Conservation (phyloP, 2,329 filamentous ascomycete species). For the Chlorencoelia australis region DNA sequence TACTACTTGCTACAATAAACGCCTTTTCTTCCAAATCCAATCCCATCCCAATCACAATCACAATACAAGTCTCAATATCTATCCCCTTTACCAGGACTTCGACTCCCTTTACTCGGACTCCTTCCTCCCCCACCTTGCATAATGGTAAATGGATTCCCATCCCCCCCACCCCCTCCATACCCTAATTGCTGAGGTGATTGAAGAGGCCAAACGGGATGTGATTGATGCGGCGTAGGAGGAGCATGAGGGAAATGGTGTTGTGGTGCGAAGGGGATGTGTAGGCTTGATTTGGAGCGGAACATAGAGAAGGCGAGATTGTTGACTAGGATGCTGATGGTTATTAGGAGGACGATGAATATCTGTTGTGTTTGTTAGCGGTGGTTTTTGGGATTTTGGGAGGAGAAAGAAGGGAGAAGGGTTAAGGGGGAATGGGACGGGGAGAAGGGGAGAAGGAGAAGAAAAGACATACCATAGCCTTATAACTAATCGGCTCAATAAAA, state of each 20-base stretch:
- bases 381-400: neutral
- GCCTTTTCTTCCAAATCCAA: neutral
- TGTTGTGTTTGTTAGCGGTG: constrained; percentile 17
- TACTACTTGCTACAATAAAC: too few relatives aligned
- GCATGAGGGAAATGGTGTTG: constrained; percentile 18
- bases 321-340: constrained; percentile 38
- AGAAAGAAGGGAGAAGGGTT: neutral
- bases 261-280: constrained; percentile 16
- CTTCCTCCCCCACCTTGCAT: constrained; percentile 3
- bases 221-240: constrained; percentile 12
- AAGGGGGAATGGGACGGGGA: too few relatives aligned
- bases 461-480: constrained; percentile 60
- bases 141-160: neutral
- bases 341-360: constrained; percentile 41
- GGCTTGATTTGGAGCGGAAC: constrained; percentile 20
- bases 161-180: neutral
- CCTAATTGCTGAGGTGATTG: too few relatives aligned
- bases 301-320: constrained; percentile 39
- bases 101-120: constrained; percentile 22
- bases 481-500: constrained; percentile 82
- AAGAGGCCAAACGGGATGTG: constrained; percentile 22
- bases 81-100: constrained; percentile 22
- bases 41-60: neutral
- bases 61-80: constrained; percentile 8
- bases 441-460: neutral